Conservation (phyloP, 345 rosid genomes). For the Excoecaria cochinchinensis region DNA sequence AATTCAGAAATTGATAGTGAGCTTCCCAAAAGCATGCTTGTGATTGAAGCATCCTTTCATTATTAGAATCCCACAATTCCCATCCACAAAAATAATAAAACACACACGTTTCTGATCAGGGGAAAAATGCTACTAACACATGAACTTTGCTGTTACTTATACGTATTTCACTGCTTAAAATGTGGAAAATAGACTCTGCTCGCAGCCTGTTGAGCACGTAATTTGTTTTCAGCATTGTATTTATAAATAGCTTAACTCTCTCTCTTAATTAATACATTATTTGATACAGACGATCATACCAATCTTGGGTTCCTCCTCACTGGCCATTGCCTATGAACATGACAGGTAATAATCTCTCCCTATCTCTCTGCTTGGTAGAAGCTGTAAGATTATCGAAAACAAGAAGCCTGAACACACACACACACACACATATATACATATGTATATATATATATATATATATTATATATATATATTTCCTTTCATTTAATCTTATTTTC, state of each 20-base stretch:
- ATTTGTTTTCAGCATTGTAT: neutral
- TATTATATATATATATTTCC: no score
- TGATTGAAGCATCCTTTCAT: neutral
- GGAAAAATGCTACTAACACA: neutral
- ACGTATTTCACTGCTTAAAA: constrained; percentile 17
- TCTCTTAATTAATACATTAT: neutral
- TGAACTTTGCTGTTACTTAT: neutral
- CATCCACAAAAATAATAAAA: neutral
- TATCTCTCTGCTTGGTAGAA: neutral
- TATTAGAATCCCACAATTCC: constrained; percentile 10
- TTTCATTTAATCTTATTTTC: neutral
- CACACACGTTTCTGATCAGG: neutral
- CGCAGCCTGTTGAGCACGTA: neutral
- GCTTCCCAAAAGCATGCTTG: neutral
- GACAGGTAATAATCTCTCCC: constrained; percentile 14
- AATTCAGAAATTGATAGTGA: neutral
- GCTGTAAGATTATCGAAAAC: neutral
- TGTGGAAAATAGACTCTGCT: constrained; percentile 2
- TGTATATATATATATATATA: no score
- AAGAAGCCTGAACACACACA: no score
- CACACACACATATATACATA: no score
- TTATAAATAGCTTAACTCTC: neutral
- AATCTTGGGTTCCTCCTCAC: neutral
- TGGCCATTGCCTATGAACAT: neutral
- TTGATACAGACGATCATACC: neutral